Evolutionary conservation across 2,329 filamentous ascomycete species (phyloP).

Genomic region (Xylaria sp.): DNA sequence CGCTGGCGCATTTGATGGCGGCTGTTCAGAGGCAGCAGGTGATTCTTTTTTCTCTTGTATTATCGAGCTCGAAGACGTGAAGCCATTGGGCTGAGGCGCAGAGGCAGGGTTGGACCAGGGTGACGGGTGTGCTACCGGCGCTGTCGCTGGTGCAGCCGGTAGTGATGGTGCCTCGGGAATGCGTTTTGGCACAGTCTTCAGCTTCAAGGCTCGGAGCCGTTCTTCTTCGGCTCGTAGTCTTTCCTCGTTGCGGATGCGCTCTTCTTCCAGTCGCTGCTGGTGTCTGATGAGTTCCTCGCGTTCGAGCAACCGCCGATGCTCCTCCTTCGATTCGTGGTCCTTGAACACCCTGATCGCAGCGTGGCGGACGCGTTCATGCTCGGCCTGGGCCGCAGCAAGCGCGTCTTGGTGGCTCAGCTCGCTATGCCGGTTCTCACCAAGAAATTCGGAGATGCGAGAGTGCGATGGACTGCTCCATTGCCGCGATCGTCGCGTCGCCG

Average conservation of each 20-base stretch:
- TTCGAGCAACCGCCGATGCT: constrained; percentile 49
- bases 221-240: constrained; percentile 60
- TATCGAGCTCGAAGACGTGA: constrained; percentile 1
- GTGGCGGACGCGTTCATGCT: constrained; percentile 73
- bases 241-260: constrained; percentile 59
- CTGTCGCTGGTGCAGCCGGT: constrained; percentile 43
- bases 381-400: constrained; percentile 71
- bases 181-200: constrained; percentile 58
- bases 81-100: constrained; percentile 17
- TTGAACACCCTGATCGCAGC: constrained; percentile 61
- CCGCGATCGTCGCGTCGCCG: constrained; percentile 51
- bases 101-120: constrained; percentile 9
- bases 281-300: constrained; percentile 56
- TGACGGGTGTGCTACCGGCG: constrained; percentile 31
- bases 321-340: constrained; percentile 59
- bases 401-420: constrained; percentile 73
- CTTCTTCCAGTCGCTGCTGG: constrained; percentile 59
- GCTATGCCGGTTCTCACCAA: constrained; percentile 70
- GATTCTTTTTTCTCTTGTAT: not conserved
- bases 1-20: constrained; percentile 25
- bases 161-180: constrained; percentile 47
- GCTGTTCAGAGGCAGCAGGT: not conserved
- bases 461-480: constrained; percentile 57
- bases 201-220: constrained; percentile 60
- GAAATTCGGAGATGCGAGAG: constrained; percentile 67